Percentiles rank a stretch among this genome's conserved stretches.
phyloP scores from a whole-genome alignment of 306 rosid genomes.

The Pterocarpus santalinus region DNA sequence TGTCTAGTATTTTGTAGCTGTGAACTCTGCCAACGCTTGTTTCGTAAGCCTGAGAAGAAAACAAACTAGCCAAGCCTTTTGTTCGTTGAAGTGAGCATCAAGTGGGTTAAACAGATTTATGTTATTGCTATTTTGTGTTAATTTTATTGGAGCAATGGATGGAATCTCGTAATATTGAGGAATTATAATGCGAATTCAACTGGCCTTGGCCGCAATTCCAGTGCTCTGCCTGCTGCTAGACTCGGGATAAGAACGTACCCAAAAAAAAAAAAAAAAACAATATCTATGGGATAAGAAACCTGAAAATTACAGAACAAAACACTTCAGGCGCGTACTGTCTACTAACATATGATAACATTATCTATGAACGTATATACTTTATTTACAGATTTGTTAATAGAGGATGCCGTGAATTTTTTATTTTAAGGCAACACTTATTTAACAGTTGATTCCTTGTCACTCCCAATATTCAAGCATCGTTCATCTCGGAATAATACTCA shows the following conservation, averaged over 20 bases:
- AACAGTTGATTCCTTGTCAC: too few species aligned
- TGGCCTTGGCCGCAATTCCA: background rate
- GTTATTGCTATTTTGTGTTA: background rate
- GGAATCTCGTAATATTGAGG: background rate
- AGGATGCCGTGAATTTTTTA: too few species aligned
- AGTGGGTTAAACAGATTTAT: background rate
- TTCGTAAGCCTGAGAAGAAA: constrained; percentile 21
- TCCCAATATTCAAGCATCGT: too few species aligned
- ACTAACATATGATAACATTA: too few species aligned
- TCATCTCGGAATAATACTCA: constrained; percentile 69
- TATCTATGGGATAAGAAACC: too few species aligned
- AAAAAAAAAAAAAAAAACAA: too few species aligned
- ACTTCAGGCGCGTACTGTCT: too few species aligned
- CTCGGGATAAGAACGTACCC: too few species aligned
- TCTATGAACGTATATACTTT: too few species aligned
- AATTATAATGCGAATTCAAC: background rate
- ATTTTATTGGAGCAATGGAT: constrained; percentile 2
- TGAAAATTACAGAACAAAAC: too few species aligned
- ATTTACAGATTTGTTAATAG: too few species aligned
- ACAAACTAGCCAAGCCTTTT: background rate
- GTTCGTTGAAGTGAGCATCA: background rate
- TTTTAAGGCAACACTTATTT: too few species aligned
- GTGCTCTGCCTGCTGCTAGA: background rate
- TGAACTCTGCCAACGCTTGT: constrained; percentile 30
- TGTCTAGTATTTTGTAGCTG: constrained; percentile 30